These are phyloP conservation scores for Populus hybrid DNA, from an alignment of 441 rosid genomes.

Conservation along the genomic window DNA sequence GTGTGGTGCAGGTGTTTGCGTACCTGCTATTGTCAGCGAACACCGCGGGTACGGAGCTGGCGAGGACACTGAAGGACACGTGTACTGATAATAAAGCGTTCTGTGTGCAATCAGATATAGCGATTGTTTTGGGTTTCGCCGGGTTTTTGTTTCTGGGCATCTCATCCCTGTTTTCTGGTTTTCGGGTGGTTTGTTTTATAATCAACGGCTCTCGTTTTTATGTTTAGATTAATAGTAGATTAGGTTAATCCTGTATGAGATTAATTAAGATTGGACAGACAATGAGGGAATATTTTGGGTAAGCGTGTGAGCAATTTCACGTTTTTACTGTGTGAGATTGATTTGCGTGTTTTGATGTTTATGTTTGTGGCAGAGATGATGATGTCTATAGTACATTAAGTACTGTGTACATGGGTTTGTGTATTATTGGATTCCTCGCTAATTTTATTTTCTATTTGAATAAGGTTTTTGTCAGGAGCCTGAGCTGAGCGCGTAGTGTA, in stretches of 20 bases:
- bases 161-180: constrained; percentile 78
- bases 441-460: too few species aligned
- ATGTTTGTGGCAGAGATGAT: not conserved
- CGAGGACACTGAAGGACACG: constrained; percentile 59
- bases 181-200: constrained; percentile 75
- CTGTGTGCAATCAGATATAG: constrained; percentile 74
- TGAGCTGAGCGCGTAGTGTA: too few species aligned
- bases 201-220: constrained; percentile 87
- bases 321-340: not conserved
- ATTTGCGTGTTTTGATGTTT: not conserved
- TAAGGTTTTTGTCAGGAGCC: too few species aligned
- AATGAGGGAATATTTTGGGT: constrained; percentile 4
- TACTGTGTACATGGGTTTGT: not conserved
- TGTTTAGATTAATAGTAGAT: constrained; percentile 25
- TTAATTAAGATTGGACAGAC: not conserved
- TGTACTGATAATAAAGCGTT: constrained; percentile 51
- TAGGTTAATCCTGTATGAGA: not conserved
- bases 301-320: not conserved
- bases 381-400: not conserved
- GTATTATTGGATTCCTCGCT: not conserved
- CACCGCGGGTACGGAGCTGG: constrained; percentile 72
- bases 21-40: constrained; percentile 77
- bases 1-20: constrained; percentile 57
- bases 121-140: constrained; percentile 74
- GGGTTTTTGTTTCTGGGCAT: constrained; percentile 72